phyloP scores from a whole-genome alignment of 805 yeast species.

The Starmerella kuoi region DNA sequence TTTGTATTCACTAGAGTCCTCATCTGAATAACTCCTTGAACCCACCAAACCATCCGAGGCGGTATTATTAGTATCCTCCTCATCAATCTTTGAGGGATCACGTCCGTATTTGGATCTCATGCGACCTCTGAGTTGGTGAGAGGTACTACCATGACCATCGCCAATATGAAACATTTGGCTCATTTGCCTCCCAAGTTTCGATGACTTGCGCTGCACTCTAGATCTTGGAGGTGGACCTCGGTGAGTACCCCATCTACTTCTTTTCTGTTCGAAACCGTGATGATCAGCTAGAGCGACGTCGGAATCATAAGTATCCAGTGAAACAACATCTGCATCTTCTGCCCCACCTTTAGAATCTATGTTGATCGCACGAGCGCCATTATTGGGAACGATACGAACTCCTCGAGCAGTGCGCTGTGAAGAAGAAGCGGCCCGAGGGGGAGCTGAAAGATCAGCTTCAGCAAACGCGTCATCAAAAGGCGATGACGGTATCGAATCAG shows the following conservation, averaged over 20 bases:
- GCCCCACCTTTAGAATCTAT: slow-evolving; percentile 4
- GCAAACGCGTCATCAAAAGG: slow-evolving; percentile 21
- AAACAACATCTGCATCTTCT: neutral
- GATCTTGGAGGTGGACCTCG: slow-evolving; percentile 36
- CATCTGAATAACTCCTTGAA: neutral
- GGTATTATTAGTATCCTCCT: neutral
- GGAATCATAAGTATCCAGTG: slow-evolving; percentile 2
- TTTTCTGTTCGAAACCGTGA: slow-evolving; percentile 14
- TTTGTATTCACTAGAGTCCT: slow-evolving; percentile 1
- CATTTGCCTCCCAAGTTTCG: slow-evolving; percentile 16
- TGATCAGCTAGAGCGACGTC: slow-evolving; percentile 14
- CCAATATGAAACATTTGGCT: slow-evolving; percentile 17
- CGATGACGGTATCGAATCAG: slow-evolving; percentile 9
- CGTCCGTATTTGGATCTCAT: neutral
- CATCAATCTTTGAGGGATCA: neutral
- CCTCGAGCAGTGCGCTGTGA: slow-evolving; percentile 15
- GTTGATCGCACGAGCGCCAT: slow-evolving; percentile 10
- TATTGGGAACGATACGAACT: slow-evolving; percentile 13
- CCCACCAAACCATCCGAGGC: neutral
- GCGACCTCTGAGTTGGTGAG: neutral
- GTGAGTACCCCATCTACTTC: slow-evolving; percentile 66
- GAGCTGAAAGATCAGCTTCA: slow-evolving; percentile 16
- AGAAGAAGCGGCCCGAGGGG: slow-evolving; percentile 18
- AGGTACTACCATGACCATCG: slow-evolving; percentile 2
- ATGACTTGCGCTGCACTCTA: slow-evolving; percentile 1